A percentile compares a stretch with the other conserved stretches of the same genome.
phyloP scores from a whole-genome alignment of 2,329 filamentous ascomycete genomes.

The Massarina eburnea region DNA sequence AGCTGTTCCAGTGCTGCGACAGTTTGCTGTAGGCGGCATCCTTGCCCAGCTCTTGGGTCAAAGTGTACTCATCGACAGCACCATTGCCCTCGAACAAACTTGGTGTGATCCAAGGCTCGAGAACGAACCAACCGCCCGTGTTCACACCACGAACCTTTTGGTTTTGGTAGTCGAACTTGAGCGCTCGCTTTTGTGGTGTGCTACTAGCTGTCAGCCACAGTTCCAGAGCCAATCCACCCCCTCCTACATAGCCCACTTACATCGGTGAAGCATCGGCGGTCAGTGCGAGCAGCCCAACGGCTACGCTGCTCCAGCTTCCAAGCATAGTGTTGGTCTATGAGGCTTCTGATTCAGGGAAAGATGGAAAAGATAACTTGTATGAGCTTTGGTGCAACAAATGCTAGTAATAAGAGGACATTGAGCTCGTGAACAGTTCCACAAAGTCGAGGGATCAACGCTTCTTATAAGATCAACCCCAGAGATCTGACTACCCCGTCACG shows the following conservation, averaged over 20 bases:
- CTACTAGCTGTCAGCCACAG: constrained; percentile 13
- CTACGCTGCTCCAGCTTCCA: constrained; percentile 25
- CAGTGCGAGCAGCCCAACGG: constrained; percentile 34
- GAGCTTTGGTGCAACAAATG: constrained; percentile 12
- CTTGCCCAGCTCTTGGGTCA: constrained; percentile 53
- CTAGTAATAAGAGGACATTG: constrained; percentile 6
- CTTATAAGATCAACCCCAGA: constrained; percentile 12
- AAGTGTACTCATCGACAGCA: constrained; percentile 61
- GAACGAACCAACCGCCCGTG: constrained; percentile 65
- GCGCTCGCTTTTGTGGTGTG: constrained; percentile 28
- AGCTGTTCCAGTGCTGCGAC: constrained; percentile 60
- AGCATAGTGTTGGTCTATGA: constrained; percentile 23
- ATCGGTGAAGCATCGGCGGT: constrained; percentile 34
- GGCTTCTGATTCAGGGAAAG: constrained; percentile 13
- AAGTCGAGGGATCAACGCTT: constrained; percentile 10
- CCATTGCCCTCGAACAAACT: constrained; percentile 58
- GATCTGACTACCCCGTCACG: constrained; percentile 13
- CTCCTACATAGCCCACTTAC: constrained; percentile 17
- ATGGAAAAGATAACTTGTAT: constrained; percentile 3
- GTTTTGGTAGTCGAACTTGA: constrained; percentile 56
- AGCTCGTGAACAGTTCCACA: constrained; percentile 6
- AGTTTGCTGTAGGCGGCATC: constrained; percentile 52
- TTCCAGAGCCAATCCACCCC: neutral
- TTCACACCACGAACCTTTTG: constrained; percentile 66
- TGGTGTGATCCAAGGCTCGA: constrained; percentile 67